These are phyloP conservation scores for Albophoma yamanashiensis DNA, from an alignment of 2,329 filamentous ascomycete genomes.

Conservation along the genomic window DNA sequence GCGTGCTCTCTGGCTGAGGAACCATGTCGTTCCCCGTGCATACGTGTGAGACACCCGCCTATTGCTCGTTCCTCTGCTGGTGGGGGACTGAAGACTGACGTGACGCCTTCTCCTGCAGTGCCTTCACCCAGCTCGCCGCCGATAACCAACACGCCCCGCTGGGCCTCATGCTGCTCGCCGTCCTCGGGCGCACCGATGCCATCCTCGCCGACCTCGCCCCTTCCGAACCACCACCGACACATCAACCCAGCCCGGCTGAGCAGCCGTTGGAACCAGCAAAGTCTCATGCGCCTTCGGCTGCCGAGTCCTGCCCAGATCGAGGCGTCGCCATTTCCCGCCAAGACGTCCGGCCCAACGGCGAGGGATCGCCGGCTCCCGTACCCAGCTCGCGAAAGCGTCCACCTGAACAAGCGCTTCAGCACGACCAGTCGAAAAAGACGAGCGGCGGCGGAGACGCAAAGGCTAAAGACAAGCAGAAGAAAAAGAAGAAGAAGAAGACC, in stretches of 20 bases:
- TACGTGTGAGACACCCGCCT: constrained; percentile 20
- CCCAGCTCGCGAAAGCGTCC: background rate
- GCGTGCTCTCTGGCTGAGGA: constrained; percentile 17
- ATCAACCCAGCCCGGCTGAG: background rate
- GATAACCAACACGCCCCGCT: constrained; percentile 65
- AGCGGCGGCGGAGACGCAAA: constrained; percentile 7
- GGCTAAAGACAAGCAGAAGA: constrained; percentile 27
- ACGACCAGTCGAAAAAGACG: constrained; percentile 1
- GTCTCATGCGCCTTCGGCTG: background rate
- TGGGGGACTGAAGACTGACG: background rate
- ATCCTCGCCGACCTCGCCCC: constrained; percentile 27
- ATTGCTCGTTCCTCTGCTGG: background rate
- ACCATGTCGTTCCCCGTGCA: constrained; percentile 20
- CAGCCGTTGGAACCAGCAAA: background rate
- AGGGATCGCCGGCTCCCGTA: background rate
- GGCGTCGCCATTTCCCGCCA: constrained; percentile 19
- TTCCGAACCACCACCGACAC: background rate
- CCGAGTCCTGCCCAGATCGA: constrained; percentile 7
- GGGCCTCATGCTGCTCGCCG: constrained; percentile 56
- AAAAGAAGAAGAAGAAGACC: constrained; percentile 43
- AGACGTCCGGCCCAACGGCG: constrained; percentile 1
- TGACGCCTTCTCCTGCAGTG: constrained; percentile 20
- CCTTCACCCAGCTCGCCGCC: constrained; percentile 59
- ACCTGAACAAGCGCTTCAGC: background rate
- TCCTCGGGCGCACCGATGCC: constrained; percentile 47